Base-by-base conservation (phyloP, 208 protist genomes). In the Phytomonas sp. region DNA sequence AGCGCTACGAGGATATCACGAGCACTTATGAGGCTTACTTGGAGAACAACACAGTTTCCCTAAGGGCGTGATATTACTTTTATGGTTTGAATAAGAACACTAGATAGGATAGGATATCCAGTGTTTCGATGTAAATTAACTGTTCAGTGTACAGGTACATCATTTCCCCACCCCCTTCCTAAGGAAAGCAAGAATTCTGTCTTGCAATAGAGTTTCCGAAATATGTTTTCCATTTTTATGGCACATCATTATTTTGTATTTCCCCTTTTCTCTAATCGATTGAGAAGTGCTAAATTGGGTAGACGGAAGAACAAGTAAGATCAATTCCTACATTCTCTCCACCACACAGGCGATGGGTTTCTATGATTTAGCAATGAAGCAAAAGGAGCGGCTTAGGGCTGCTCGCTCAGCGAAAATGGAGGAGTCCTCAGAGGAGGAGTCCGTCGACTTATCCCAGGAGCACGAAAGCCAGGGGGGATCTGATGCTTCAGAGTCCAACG, bases 21-120 rank as follows among this genome's bases (percentile, higher is more conserved):
- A 68, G 73, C 13, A 85, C 82, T 7, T 97, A 97, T 70, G 88
- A 97, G 71, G 71, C 75, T 23, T 97, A 97, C 76, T 73, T 97
- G 74, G 76, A 79, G 28, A 77, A 87, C 15, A 94, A 96, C 69
- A 88, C 87, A 17, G 75, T 90, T 0, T 82, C 87, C 20, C 4
- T 56, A 56, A 26, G 46, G 17, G 46, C 20, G 5, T 56, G 20
- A 56, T 56, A 56, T 56, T 56, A 26, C 17, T 20, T 56, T 20
- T 26, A 56, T 56, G 20, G 26, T 56, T 56, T 6, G 46, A 56
- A 56, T 56, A 26, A 20, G 46, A 26, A 56, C 46, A 26, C 23
- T 56, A 8, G 46, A 56, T 56, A 26, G 46, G 20, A 26, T 56
- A 56, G 5, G 20, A 56, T 56, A 26, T 56, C 20, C 2, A 56